Evolutionary conservation across 148 eudicot genomes (phyloP), one percentile per base, ranked within the genome.

Genomic region (Chenopodium berlandieri): DNA sequence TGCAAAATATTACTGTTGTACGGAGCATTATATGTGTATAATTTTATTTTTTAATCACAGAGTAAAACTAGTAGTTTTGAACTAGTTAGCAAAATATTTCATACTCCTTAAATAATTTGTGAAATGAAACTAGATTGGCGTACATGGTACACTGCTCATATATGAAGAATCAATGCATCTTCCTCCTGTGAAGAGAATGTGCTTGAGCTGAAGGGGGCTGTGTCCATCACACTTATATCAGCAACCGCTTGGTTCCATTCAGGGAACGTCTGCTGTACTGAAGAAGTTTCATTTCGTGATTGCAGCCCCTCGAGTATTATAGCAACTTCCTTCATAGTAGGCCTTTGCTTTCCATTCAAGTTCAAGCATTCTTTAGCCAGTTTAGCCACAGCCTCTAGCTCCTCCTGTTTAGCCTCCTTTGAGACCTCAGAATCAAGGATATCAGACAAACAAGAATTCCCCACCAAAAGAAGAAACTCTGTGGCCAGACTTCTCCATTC

Each of bases 271-370:
- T 75, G 83, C 6, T 75, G 79, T 17, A 78, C 19, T 20, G 56
- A 31, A 8, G 79, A 54, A 16, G 20, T 50, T 50, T 34, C 73
- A 75, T 68, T 32, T 20, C 11, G 73, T 1, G 75, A 32, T 68
- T 65, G 54, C 34, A 81, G 74, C 34, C 52, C 81, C 56, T 80
- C 86, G 9, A 76, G 75, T 22, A 48, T 62, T 0, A 6, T 60
- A n/a, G 78, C 83, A 54, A 81, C 81, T 64, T 77, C 81, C 72
- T 78, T 84, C 84, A 84, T 84, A 4, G 79, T 73, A 27, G 86
- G 86, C 31, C 84, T 78, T 72, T 64, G 47, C 44, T 64, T 84
- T 19, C 86, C 84, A 22, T 75, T 56, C 71, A 81, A 54, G 75
- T 73, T 78, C 56, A 85, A 76, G 73, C 87, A 85, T 50, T 70